Evolutionary conservation across 129 eudicot genomes (phyloP), one percentile per base, ranked within the genome.

Genomic region (Erigeron canadensis): DNA sequence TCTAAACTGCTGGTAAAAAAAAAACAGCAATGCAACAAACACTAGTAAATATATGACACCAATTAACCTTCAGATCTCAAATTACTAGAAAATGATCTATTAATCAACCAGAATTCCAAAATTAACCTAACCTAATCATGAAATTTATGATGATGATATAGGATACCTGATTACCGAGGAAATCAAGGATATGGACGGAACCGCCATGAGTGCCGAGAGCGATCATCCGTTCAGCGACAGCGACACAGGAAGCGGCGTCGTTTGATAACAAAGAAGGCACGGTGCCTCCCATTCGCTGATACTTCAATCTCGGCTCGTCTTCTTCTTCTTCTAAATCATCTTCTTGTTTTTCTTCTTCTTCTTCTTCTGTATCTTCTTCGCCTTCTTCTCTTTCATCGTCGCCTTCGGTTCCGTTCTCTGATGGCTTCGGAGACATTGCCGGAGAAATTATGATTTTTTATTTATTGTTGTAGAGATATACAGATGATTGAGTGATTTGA

Each of bases 141-240:
- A 0, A 28, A 28, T 28, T 28, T 3, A n/a, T 13, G 7, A 47
- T 21, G 19, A 63, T 10, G 53, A 17, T 13, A 21, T 44, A 28
- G 63, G 62, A 39, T 45, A 89, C 98, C 82, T 87, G 98, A 86
- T 93, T 87, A 48, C 98, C 98, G 11, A 93, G 90, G 63, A 93
- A 93, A 89, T 93, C 98, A 12, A 93, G 98, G 38, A 93, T 89
- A 82, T 93, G 96, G n/a, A 93, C 79, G 10, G 80, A 28, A 61
- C 98, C 98, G 9, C 47, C 80, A 64, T 84, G 98, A 63, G 98
- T 93, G 10, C 98, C 98, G 50, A 93, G 96, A 22, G 95, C 96
- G 84, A 93, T 93, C 98, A 93, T 93, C 37, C 98, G 87, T 22
- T 93, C 98, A 0, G 98, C 86, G 11, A 93, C 89, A 70, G 98